Evolutionary conservation across 176 grass and related monocot genomes (phyloP).

Genomic region (Oryza rufipogon): DNA sequence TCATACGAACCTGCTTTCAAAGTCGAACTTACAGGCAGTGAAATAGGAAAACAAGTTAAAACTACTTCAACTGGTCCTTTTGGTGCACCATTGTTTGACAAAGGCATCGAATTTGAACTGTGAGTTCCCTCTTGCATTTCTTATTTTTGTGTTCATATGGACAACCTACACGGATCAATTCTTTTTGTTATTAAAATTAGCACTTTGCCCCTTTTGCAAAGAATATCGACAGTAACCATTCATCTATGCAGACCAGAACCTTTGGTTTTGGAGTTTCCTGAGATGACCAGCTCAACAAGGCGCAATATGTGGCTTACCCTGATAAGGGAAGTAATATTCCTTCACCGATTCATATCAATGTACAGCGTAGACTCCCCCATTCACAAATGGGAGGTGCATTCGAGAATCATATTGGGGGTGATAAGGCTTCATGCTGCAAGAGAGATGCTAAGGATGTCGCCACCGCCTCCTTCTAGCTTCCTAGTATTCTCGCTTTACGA

Average conservation of each 20-base stretch:
- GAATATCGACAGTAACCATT: conserved; percentile 18
- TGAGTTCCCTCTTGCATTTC: conserved; percentile 45
- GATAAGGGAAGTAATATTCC: conserved; percentile 71
- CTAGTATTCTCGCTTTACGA: conserved; percentile 81
- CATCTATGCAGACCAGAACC: conserved; percentile 71
- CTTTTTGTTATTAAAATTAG: background rate
- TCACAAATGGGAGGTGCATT: conserved; percentile 70
- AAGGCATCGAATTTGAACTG: conserved; percentile 78
- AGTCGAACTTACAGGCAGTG: conserved; percentile 62
- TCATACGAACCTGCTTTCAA: conserved; percentile 77
- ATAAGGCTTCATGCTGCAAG: conserved; percentile 90
- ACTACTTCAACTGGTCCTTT: conserved; percentile 86
- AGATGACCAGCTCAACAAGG: conserved; percentile 89
- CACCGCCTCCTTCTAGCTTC: conserved; percentile 67
- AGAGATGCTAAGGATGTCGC: conserved; percentile 85
- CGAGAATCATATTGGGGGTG: conserved; percentile 74
- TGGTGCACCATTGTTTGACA: conserved; percentile 87
- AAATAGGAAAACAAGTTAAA: conserved; percentile 69
- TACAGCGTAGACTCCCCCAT: conserved; percentile 65
- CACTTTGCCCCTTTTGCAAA: too few species aligned
- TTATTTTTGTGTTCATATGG: background rate
- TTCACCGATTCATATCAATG: conserved; percentile 75
- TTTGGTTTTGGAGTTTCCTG: conserved; percentile 84
- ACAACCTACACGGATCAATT: background rate
- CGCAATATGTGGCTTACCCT: conserved; percentile 89